Base-by-base conservation (phyloP, 140 eudicot genomes). In the Senecio squalidus region DNA sequence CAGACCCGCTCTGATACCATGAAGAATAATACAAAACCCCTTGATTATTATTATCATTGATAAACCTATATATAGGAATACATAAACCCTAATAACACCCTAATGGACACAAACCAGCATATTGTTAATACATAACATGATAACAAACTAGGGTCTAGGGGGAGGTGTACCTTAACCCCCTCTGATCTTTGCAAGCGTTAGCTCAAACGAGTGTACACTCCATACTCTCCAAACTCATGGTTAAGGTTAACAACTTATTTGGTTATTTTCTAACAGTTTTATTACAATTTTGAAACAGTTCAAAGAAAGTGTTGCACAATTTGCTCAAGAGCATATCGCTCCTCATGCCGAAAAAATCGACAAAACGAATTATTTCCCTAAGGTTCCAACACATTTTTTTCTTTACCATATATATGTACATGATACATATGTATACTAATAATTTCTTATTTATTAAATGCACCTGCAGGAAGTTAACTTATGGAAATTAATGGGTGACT, bases 401-500 rank as follows among this genome's bases (percentile, higher is more conserved):
- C 22, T 2, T 30, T 43, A 18, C 26, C 6, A 30, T 55, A 4
- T 50, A 51, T 22, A 13, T 54, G 5, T 25, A 14, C 48, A 22
- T 53, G 9, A 17, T 6, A 34, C 21, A 18, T 22, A 10, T 21
- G 23, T 29, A 59, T 21, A n/a, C 34, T 15, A 1, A 20, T 59
- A 29, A 6, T 28, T 52, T 34, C 58, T 51, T 44, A 16, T 38
- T 51, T 49, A 23, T 66, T 57, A 15, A 53, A 58, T 36, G 54
- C 3, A 45, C 26, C 74, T 2, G 15, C 43, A 93, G 99, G 94
- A 82, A n/a, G 96, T 78, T 16, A 93, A 88, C 64, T 59, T 93
- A 44, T 93, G 99, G 96, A 93, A 88, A 80, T 74, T 88, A 55
- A 84, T 93, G 99, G 99, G 95, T 4, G 95, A 93, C 74, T 93